Conservation (phyloP, 148 eudicot species). For the Nyssa sinensis region DNA sequence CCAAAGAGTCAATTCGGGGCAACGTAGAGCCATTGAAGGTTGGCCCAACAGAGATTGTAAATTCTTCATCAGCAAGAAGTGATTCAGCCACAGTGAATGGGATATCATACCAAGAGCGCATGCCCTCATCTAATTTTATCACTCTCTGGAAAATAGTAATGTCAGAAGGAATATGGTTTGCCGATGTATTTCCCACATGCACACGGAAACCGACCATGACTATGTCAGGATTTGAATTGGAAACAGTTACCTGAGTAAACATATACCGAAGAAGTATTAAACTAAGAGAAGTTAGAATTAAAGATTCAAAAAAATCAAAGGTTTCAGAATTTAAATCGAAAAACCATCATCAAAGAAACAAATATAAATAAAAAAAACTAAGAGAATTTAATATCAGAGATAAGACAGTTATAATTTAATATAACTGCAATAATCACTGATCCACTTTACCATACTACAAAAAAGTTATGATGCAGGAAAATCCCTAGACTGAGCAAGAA, state of each 20-base stretch:
- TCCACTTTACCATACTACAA: too few relatives aligned
- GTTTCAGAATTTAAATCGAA: background rate
- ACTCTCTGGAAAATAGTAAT: slow-evolving; percentile 85
- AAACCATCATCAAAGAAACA: background rate
- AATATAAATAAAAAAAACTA: background rate
- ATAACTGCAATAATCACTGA: too few relatives aligned
- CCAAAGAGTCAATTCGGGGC: slow-evolving; percentile 89
- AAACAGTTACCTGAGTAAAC: slow-evolving; percentile 67
- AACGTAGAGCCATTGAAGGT: slow-evolving; percentile 75
- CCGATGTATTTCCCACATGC: slow-evolving; percentile 89
- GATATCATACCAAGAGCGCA: slow-evolving; percentile 98
- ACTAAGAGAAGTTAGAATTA: background rate
- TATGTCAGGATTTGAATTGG: slow-evolving; percentile 91
- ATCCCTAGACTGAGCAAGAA: too few relatives aligned
- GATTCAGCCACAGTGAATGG: slow-evolving; percentile 97
- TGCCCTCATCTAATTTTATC: slow-evolving; percentile 90
- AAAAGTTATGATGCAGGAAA: too few relatives aligned
- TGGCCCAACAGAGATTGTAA: slow-evolving; percentile 68
- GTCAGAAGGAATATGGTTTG: slow-evolving; percentile 89
- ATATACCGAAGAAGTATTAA: slow-evolving; percentile 12
- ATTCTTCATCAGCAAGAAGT: slow-evolving; percentile 98
- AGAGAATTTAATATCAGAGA: too few relatives aligned
- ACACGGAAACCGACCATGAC: slow-evolving; percentile 98
- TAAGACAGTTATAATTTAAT: too few relatives aligned
- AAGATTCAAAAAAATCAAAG: background rate